A percentile compares a stretch with the other conserved stretches of the same genome.
Evolutionary conservation across 2,329 filamentous ascomycete species (phyloP).

Genomic region (Gnomoniopsis sp.): DNA sequence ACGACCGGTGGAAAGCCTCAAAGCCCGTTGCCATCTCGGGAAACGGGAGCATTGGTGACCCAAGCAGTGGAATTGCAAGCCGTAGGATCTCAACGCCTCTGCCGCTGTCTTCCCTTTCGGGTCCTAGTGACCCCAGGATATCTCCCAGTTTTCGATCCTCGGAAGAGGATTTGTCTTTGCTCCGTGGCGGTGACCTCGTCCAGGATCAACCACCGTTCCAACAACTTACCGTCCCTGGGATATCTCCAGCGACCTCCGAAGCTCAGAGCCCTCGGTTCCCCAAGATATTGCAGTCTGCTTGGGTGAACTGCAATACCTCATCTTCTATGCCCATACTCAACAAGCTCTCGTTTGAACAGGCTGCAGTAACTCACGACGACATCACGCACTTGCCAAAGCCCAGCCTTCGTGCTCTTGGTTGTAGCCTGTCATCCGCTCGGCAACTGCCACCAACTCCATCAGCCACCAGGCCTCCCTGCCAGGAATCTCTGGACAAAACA

Average conservation of each 20-base stretch:
- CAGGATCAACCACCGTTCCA: conserved; percentile 17
- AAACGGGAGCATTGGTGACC: conserved; percentile 16
- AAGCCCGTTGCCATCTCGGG: conserved; percentile 36
- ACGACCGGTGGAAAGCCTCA: conserved; percentile 28
- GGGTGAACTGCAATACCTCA: conserved; percentile 4
- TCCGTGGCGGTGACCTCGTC: conserved; percentile 29
- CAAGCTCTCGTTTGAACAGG: conserved; percentile 9
- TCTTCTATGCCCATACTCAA: conserved; percentile 9
- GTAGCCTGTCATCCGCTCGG: conserved; percentile 1
- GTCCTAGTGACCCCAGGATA: conserved; percentile 23
- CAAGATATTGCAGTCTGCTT: conserved; percentile 7
- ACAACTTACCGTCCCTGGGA: conserved; percentile 14
- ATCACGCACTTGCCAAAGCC: conserved; percentile 1
- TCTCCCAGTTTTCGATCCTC: conserved; percentile 34
- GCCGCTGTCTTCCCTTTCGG: conserved; percentile 26
- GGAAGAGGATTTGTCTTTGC: conserved; percentile 44
- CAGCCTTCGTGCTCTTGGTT: not conserved
- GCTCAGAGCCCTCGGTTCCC: conserved; percentile 20
- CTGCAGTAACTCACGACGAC: not conserved
- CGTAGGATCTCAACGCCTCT: conserved; percentile 32
- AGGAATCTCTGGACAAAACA: not conserved
- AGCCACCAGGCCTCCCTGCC: not conserved
- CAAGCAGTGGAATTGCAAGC: conserved; percentile 26
- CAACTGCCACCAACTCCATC: not conserved
- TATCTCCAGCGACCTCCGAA: not conserved